Conservation (phyloP, 306 rosid species). For the Gillenia trifoliata region DNA sequence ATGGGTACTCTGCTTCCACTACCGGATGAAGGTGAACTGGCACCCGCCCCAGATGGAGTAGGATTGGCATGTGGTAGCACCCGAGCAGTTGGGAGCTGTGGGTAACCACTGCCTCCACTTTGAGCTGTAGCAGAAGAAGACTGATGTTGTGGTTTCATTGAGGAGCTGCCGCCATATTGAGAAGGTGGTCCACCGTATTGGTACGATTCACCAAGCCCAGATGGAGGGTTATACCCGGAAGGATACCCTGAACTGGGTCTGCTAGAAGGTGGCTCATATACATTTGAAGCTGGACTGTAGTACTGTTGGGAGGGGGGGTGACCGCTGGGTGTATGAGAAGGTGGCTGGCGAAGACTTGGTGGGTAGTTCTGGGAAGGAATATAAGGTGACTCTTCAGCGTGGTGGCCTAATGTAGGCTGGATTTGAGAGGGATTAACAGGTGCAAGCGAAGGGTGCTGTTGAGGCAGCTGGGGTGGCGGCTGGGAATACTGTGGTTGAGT, state of each 20-base stretch:
- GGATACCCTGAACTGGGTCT: slow-evolving; percentile 57
- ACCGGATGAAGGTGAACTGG: slow-evolving; percentile 59
- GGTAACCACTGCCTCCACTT: slow-evolving; percentile 71
- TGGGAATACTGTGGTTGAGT: slow-evolving; percentile 62
- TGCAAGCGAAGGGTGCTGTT: slow-evolving; percentile 49
- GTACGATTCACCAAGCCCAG: slow-evolving; percentile 53
- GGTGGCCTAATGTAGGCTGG: slow-evolving; percentile 60
- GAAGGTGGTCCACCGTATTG: slow-evolving; percentile 56
- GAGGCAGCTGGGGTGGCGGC: slow-evolving; percentile 48
- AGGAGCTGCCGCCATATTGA: slow-evolving; percentile 48
- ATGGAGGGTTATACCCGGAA: slow-evolving; percentile 54
- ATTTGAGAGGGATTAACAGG: slow-evolving; percentile 47
- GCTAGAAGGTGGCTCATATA: slow-evolving; percentile 50
- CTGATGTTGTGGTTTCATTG: slow-evolving; percentile 44
- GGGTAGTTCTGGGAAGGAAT: slow-evolving; percentile 63
- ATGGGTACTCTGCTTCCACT: slow-evolving; percentile 59
- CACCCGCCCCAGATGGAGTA: slow-evolving; percentile 53
- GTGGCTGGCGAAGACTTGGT: slow-evolving; percentile 53
- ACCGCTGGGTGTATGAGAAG: slow-evolving; percentile 56
- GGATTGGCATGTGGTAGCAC: slow-evolving; percentile 69
- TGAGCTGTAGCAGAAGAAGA: slow-evolving; percentile 38
- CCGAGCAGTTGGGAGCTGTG: slow-evolving; percentile 78
- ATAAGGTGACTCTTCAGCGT: slow-evolving; percentile 63
- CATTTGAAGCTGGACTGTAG: slow-evolving; percentile 46
- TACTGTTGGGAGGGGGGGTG: slow-evolving; percentile 61